These are phyloP conservation scores for Populus tomentosa DNA, from an alignment of 441 rosid genomes.

Conservation along the genomic window DNA sequence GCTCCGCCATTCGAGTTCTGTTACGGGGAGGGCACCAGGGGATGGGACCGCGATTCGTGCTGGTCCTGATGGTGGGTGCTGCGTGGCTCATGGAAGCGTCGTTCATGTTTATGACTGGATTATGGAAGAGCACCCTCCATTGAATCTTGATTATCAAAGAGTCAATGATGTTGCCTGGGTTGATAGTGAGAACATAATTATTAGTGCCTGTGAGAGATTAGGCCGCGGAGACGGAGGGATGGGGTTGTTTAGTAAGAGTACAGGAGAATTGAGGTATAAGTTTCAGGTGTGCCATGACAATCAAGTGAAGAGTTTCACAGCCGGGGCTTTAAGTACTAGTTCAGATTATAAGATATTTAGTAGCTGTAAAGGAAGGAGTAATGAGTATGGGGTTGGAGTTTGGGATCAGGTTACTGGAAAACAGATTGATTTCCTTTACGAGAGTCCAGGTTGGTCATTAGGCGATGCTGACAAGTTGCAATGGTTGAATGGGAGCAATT, in stretches of 20 bases:
- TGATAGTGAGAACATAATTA: conserved; percentile 53
- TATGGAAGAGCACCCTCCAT: conserved; percentile 73
- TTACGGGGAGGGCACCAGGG: conserved; percentile 82
- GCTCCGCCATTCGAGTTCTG: conserved; percentile 45
- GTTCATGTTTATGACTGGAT: conserved; percentile 91
- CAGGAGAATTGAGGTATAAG: conserved; percentile 69
- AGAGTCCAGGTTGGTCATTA: conserved; percentile 75
- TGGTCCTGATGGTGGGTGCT: conserved; percentile 85
- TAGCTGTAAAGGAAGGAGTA: conserved; percentile 86
- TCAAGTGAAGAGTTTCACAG: conserved; percentile 73
- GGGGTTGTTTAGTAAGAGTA: conserved; percentile 72
- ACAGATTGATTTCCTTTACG: conserved; percentile 85
- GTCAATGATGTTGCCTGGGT: conserved; percentile 85
- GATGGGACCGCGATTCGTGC: conserved; percentile 97
- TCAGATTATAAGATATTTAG: conserved; percentile 63
- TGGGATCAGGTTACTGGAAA: conserved; percentile 89
- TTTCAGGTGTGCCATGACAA: conserved; percentile 68
- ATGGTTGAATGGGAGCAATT: conserved; percentile 66
- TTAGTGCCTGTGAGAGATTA: conserved; percentile 74
- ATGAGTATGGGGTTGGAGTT: conserved; percentile 94
- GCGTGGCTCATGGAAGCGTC: conserved; percentile 87
- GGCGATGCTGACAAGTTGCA: conserved; percentile 95
- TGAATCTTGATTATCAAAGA: conserved; percentile 81
- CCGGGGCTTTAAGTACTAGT: conserved; percentile 74
- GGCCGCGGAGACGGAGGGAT: conserved; percentile 91